Conservation (phyloP, 176 grass and related monocot species). For the Triticum turgidum region DNA sequence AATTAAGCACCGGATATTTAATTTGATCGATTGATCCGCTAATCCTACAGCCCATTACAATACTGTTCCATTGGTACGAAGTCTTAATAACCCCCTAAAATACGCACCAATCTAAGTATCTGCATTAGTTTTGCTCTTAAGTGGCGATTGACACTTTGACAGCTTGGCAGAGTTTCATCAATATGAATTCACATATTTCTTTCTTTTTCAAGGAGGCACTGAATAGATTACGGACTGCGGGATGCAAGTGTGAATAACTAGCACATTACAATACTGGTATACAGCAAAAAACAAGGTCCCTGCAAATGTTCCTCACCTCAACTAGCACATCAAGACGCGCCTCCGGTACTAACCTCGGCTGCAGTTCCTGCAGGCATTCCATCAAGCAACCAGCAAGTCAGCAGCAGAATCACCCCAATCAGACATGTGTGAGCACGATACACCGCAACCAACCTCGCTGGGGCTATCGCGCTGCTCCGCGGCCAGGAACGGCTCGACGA, state of each 20-base stretch:
- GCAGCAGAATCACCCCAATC: constrained; percentile 4
- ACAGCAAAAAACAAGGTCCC: neutral
- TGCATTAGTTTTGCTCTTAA: neutral
- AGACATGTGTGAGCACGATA: neutral
- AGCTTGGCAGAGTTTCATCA: neutral
- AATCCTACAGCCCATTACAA: neutral
- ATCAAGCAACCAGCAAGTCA: constrained; percentile 23
- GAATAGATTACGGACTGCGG: neutral
- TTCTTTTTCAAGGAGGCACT: neutral
- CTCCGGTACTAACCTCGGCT: constrained; percentile 58
- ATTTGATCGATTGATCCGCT: neutral
- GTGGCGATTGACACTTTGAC: neutral
- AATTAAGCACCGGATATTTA: neutral
- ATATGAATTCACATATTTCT: neutral
- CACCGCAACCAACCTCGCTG: constrained; percentile 32
- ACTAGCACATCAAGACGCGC: constrained; percentile 69
- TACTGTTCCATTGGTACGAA: neutral
- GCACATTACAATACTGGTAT: neutral
- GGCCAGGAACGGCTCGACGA: constrained; percentile 70
- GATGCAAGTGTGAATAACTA: neutral
- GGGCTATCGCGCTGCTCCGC: constrained; percentile 59
- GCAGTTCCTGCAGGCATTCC: constrained; percentile 44
- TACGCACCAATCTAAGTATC: neutral
- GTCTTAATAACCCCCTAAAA: neutral
- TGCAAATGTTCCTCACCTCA: constrained; percentile 46